Evolutionary conservation across 805 yeast genomes (phyloP), one percentile per base, ranked within the genome.

Genomic region (Saturnispora ahearnii): DNA sequence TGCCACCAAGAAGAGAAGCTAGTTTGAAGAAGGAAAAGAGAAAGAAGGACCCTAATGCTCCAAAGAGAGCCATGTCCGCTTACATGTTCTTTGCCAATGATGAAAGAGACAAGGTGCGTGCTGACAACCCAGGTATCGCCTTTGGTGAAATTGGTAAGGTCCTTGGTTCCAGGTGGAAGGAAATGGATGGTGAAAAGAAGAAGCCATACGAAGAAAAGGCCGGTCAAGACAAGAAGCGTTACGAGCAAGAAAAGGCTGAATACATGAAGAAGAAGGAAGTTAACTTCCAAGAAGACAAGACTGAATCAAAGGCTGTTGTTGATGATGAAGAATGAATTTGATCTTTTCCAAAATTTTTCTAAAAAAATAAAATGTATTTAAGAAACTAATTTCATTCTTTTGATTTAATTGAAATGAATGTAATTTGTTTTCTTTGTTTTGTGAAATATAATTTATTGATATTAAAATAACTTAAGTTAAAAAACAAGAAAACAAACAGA

Each of bases 11-110:
- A 49, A 51, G 51, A 60, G 50, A 47, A 47, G 50, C 50, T 13
- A 34, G 34, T 21, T 31, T 34, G 22, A 59, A 61, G 61, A 51
- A 51, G 60, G 45, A 62, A 44, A 67, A 69, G 65, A 65, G 62
- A 63, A 67, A 67, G 72, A 67, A 67, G 67, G 95, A 87, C 71
- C 96, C 99, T 75, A 90, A 91, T 71, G 99, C 99, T 58, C 99
- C 99, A 70, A 93, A 93, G 87, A 87, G 98, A 73, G 88, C 97
- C 26, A 75, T 93, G 68, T 88, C 97, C 53, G 96, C 98, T 45
- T 93, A 91, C 82, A 90, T 93, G 98, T 91, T 87, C 81, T 93
- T 90, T 66, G 98, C 99, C 62, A 89, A 88, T 68, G 97, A 89
- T 66, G 86, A 87, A 79, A 90, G 99, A 78, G 97, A 91, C 72